A percentile compares a stretch with the other conserved stretches of the same genome.
Conservation (phyloP, 805 yeast genomes). For the Metschnikowia peoriensis region DNA sequence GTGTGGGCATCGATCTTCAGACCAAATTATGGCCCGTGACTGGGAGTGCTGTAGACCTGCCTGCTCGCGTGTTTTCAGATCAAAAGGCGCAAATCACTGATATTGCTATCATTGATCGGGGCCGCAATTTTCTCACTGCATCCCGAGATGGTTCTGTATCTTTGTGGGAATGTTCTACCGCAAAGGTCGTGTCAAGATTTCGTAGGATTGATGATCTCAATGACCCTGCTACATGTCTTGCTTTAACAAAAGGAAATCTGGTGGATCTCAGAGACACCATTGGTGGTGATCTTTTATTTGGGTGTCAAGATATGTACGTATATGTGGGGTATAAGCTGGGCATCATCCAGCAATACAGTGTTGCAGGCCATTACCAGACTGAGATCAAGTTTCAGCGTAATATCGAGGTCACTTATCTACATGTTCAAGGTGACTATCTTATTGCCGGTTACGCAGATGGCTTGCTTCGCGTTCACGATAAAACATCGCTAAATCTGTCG, state of each 20-base stretch:
- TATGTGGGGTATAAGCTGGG: conserved; percentile 46
- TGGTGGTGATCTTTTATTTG: conserved; percentile 38
- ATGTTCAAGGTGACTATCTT: conserved; percentile 7
- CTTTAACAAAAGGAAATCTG: conserved; percentile 2
- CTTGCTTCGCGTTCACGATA: conserved; percentile 16
- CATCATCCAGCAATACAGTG: conserved; percentile 22
- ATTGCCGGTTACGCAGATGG: conserved; percentile 21
- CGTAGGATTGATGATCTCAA: conserved; percentile 20
- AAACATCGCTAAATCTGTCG: neutral
- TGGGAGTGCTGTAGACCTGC: conserved; percentile 16
- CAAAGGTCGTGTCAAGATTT: conserved; percentile 39
- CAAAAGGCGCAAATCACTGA: conserved; percentile 52
- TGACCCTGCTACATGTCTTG: conserved; percentile 22
- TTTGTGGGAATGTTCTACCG: conserved; percentile 72
- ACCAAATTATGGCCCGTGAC: conserved; percentile 58
- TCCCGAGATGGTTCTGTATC: conserved; percentile 54
- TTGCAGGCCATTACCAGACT: conserved; percentile 20
- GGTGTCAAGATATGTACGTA: conserved; percentile 43
- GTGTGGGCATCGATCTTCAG: conserved; percentile 58
- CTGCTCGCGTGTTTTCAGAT: conserved; percentile 43
- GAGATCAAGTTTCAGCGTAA: conserved; percentile 1
- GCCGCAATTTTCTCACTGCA: conserved; percentile 62
- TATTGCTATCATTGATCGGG: conserved; percentile 54
- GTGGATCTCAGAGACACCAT: conserved; percentile 1
- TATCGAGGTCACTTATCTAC: conserved; percentile 17